phyloP scores from a whole-genome alignment of 129 eudicot genomes.

The Arctium minus region DNA sequence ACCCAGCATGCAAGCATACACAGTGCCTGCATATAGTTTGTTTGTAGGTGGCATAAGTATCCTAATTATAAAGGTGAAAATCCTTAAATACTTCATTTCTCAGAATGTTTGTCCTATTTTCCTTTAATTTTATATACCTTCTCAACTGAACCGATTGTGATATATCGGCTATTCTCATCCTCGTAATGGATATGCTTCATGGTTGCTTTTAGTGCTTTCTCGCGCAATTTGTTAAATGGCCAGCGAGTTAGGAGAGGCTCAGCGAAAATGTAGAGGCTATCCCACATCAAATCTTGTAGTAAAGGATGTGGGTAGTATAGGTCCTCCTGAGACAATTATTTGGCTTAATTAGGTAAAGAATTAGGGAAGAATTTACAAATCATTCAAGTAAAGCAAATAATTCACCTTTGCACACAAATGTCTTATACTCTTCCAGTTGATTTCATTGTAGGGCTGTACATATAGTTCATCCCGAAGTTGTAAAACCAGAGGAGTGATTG shows the following conservation, averaged over 20 bases:
- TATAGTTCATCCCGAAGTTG: conserved; percentile 59
- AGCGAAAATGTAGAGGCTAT: conserved; percentile 29
- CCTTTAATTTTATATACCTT: conserved; percentile 25
- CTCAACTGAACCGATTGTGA: conserved; percentile 57
- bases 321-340: conserved; percentile 6
- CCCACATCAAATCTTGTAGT: conserved; percentile 63
- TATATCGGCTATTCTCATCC: conserved; percentile 61
- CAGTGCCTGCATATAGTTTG: conserved; percentile 25
- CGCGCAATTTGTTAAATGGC: conserved; percentile 54
- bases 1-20: conserved; percentile 81
- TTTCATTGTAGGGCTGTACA: conserved; percentile 38
- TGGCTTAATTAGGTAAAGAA: neutral
- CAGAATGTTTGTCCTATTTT: neutral
- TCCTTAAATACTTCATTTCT: no score
- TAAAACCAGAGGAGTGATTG: conserved; percentile 52
- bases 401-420: conserved; percentile 57
- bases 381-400: neutral
- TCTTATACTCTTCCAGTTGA: conserved; percentile 46
- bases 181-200: conserved; percentile 73
- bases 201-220: conserved; percentile 45
- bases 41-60: neutral
- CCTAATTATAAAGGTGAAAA: neutral
- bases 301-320: conserved; percentile 39
- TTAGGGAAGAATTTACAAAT: no score
- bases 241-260: conserved; percentile 60